phyloP scores from a whole-genome alignment of 2,329 filamentous ascomycete species.

The Westerdykella ornata region DNA sequence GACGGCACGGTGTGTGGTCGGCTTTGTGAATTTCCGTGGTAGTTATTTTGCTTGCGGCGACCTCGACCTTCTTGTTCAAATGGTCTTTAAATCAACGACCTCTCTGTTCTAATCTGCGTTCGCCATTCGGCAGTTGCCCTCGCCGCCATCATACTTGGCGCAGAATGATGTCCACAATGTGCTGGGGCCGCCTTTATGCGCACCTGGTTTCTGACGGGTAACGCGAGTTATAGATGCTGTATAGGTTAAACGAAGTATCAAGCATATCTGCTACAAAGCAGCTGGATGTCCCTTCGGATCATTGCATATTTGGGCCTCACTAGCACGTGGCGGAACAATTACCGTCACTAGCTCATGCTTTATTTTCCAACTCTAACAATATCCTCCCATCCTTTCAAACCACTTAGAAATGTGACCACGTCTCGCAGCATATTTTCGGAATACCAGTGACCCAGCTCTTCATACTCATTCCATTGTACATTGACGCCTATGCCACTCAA shows the following conservation, averaged over 20 bases:
- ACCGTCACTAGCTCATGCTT: no score
- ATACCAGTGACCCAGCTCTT: constrained; percentile 17
- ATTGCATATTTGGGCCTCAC: no score
- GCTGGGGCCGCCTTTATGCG: not conserved
- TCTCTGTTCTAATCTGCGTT: not conserved
- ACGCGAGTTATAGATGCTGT: no score
- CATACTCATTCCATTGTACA: constrained; percentile 13
- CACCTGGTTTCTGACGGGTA: not conserved
- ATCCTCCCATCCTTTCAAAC: constrained; percentile 4
- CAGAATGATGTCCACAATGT: not conserved
- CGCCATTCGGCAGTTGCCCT: not conserved
- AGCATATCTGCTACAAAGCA: no score
- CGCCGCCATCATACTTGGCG: not conserved
- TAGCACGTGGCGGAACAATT: no score
- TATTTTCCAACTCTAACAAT: no score
- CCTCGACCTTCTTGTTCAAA: no score
- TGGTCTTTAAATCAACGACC: not conserved
- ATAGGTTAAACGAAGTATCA: no score
- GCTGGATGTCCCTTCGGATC: no score
- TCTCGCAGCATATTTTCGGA: constrained; percentile 16
- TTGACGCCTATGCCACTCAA: constrained; percentile 7
- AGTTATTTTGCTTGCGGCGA: no score
- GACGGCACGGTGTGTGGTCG: no score
- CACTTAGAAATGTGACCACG: constrained; percentile 11
- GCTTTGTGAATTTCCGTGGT: no score